Conservation (phyloP, 2,329 filamentous ascomycete genomes). For the Monosporascus sp. region DNA sequence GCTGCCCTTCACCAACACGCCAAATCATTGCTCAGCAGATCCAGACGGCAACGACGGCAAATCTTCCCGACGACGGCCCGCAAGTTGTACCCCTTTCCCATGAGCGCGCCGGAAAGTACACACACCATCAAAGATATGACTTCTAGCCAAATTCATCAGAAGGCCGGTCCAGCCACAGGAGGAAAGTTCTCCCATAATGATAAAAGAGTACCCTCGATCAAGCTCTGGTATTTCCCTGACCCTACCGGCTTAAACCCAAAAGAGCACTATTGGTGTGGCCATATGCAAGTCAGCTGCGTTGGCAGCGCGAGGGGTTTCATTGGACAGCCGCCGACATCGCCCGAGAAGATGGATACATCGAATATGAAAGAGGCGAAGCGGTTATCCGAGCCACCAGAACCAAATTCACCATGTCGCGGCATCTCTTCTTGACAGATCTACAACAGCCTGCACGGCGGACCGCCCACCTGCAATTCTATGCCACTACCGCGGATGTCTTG, state of each 20-base stretch:
- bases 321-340: slow-evolving; percentile 10
- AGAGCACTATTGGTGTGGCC: slow-evolving; percentile 4
- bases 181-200: slow-evolving; percentile 1
- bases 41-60: neutral
- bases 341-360: slow-evolving; percentile 10
- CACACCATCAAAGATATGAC: slow-evolving; percentile 1
- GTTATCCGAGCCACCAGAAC: neutral
- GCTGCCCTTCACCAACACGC: no score
- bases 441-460: slow-evolving; percentile 8
- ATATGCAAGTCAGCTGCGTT: slow-evolving; percentile 9
- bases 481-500: neutral
- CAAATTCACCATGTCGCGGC: neutral
- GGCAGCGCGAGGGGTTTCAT: slow-evolving; percentile 15
- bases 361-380: neutral
- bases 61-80: neutral
- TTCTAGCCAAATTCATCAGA: slow-evolving; percentile 1
- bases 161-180: slow-evolving; percentile 5
- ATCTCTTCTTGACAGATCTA: slow-evolving; percentile 9
- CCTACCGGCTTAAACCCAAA: neutral
- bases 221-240: neutral
- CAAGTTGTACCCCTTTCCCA: slow-evolving; percentile 3
- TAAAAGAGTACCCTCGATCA: neutral
- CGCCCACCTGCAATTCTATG: slow-evolving; percentile 4
- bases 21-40: no score
- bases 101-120: neutral